These are phyloP conservation scores for Fonsecaea pedrosoi DNA, from an alignment of 2,329 filamentous ascomycete genomes.

Conservation along the genomic window DNA sequence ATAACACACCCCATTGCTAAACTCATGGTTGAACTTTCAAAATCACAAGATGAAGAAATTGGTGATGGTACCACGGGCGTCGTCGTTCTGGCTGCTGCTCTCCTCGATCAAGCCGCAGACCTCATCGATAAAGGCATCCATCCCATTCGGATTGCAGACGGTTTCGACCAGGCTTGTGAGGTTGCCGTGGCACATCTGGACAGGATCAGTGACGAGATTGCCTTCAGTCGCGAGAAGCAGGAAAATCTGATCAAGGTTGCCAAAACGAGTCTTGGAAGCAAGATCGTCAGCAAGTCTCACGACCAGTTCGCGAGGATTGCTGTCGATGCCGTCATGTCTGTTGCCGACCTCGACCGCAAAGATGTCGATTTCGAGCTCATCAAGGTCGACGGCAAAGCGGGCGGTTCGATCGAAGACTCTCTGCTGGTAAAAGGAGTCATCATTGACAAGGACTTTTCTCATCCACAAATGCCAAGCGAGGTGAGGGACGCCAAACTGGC, in stretches of 20 bases:
- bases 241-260: conserved; percentile 92
- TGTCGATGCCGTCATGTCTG: conserved; percentile 93
- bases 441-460: conserved; percentile 99
- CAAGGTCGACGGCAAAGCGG: conserved; percentile 98
- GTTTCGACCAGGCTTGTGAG: conserved; percentile 96
- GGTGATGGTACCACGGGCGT: conserved; percentile 98
- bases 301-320: conserved; percentile 98
- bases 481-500: conserved; percentile 95
- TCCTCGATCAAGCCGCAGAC: conserved; percentile 95
- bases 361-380: conserved; percentile 99
- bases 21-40: conserved; percentile 93
- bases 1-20: conserved; percentile 98
- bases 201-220: conserved; percentile 87
- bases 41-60: conserved; percentile 98
- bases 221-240: conserved; percentile 80
- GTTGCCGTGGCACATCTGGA: conserved; percentile 93
- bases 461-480: conserved; percentile 97
- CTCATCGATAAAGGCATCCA: conserved; percentile 99
- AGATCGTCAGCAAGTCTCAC: conserved; percentile 98
- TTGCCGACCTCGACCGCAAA: conserved; percentile 92
- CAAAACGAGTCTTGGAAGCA: conserved; percentile 93
- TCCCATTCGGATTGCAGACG: conserved; percentile 97
- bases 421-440: conserved; percentile 97
- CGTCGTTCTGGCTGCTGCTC: conserved; percentile 90
- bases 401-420: conserved; percentile 89